Conservation (phyloP, 2,329 filamentous ascomycete species). For the Colletotrichum ledebouriae region DNA sequence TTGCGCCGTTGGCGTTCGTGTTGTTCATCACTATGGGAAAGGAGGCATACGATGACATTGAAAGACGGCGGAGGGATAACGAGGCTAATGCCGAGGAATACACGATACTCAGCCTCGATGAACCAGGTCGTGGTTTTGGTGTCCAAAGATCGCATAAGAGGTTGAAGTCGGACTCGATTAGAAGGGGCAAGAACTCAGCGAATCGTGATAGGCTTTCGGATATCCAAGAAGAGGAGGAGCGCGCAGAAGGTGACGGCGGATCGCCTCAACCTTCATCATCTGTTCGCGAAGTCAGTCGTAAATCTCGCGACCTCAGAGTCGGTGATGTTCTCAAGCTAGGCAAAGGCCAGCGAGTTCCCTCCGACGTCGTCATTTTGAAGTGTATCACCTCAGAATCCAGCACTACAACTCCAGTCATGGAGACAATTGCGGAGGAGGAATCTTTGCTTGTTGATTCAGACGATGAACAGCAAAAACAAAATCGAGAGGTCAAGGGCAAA, state of each 20-base stretch:
- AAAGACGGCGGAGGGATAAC: constrained; percentile 84
- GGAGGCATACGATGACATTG: constrained; percentile 95
- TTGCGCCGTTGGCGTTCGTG: constrained; percentile 92
- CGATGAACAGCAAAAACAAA: constrained; percentile 47
- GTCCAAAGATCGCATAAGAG: constrained; percentile 56
- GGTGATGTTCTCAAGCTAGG: constrained; percentile 94
- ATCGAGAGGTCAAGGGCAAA: constrained; percentile 51
- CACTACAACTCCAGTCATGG: constrained; percentile 47
- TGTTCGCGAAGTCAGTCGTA: constrained; percentile 79
- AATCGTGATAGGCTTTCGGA: constrained; percentile 67
- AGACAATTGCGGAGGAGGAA: constrained; percentile 50
- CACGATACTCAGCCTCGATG: constrained; percentile 79
- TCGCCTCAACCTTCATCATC: constrained; percentile 59
- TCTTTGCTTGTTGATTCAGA: constrained; percentile 58
- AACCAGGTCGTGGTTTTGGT: constrained; percentile 56
- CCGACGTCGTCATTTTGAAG: constrained; percentile 93
- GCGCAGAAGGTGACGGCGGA: constrained; percentile 58
- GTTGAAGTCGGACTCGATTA: constrained; percentile 60
- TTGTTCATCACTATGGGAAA: constrained; percentile 93
- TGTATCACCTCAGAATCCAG: constrained; percentile 74
- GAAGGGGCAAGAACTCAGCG: constrained; percentile 54
- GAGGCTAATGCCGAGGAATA: constrained; percentile 96
- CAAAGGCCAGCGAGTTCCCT: constrained; percentile 93
- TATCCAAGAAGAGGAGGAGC: constrained; percentile 78
- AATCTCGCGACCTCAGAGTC: constrained; percentile 89